A percentile compares a stretch with the other conserved stretches of the same genome.
Conservation (phyloP, 108 stramenopile species). For the Aurantiochytrium sp. region DNA sequence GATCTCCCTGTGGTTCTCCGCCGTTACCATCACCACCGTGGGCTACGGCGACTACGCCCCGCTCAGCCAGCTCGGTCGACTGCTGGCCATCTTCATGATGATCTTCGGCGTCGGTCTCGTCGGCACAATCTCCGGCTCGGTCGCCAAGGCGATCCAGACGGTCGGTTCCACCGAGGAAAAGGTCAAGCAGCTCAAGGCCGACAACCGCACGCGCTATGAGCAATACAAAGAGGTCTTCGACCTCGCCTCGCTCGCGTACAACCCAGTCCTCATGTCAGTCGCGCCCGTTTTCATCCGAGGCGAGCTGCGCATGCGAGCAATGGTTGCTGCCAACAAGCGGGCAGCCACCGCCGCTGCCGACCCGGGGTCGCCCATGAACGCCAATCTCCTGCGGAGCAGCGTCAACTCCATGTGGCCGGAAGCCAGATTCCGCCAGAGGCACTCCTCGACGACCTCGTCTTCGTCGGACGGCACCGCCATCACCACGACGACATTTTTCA, state of each 20-base stretch:
- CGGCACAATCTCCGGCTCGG: constrained; percentile 5
- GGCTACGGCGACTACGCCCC: constrained; percentile 27
- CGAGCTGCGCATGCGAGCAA: background rate
- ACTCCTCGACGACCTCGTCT: background rate
- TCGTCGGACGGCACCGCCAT: background rate
- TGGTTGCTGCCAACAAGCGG: background rate
- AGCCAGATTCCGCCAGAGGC: background rate
- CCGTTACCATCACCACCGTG: constrained; percentile 2
- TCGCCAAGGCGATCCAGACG: constrained; percentile 13
- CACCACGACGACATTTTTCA: background rate
- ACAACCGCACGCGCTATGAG: constrained; percentile 22
- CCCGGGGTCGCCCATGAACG: background rate
- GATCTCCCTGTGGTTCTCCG: constrained; percentile 18
- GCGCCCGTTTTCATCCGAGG: background rate
- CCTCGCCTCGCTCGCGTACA: background rate
- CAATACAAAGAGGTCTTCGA: background rate
- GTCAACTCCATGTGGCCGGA: background rate
- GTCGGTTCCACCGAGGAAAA: constrained; percentile 3
- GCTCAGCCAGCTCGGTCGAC: background rate
- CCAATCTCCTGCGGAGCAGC: background rate
- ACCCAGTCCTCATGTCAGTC: background rate
- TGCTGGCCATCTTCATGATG: background rate
- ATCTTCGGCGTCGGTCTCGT: constrained; percentile 18
- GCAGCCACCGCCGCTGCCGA: background rate
- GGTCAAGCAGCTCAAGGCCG: constrained; percentile 22